Base-by-base conservation (phyloP, 1,139 yeast species). In the Suhomyces taliae region DNA sequence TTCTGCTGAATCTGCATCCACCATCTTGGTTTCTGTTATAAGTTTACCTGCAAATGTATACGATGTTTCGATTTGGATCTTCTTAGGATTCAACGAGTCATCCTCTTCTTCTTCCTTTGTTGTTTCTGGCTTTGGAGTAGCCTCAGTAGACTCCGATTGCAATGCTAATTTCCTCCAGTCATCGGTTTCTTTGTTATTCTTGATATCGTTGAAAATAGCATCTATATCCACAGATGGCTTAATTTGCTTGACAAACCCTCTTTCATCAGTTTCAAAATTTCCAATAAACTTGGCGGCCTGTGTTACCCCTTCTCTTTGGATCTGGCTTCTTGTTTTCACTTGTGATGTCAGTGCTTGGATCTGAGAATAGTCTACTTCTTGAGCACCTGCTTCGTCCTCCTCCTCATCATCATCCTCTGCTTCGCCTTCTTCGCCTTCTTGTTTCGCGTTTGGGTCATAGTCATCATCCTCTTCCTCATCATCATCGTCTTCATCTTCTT, bases 31-130 rank as follows among this genome's bases (percentile, higher is more conserved):
- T 59, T 90, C 96, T 0, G 86, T 81, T 6, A 87, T 76, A 6
- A 82, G 74, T 56, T 87, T 87, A 2, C 98, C 98, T 0, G 99
- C 99, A 74, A 90, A 93, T 45, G 88, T 86, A 62, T 89, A 91
- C 7, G 85, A 81, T 47, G 95, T 76, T 51, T 82, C 83, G 46
- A 93, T 91, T 54, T 82, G 81, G 46, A 93, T 78, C 61, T 78
- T 77, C 42, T 81, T 81, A 34, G 72, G 68, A 14, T 72, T 61
- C 14, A 53, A 41, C 8, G 44, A 47, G 34, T 46, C 46, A 14
- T 14, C 15, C 33, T 44, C 43, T 44, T 6, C 24, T 19, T 19
- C 24, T 27, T 42, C 49, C 38, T 65, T 54, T 14, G 64, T 65
- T 44, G 84, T 64, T 51, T 79, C 87, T 4, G 43, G 32, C 14